phyloP scores from a whole-genome alignment of 2,329 filamentous ascomycete species.

The Alternaria triticina region DNA sequence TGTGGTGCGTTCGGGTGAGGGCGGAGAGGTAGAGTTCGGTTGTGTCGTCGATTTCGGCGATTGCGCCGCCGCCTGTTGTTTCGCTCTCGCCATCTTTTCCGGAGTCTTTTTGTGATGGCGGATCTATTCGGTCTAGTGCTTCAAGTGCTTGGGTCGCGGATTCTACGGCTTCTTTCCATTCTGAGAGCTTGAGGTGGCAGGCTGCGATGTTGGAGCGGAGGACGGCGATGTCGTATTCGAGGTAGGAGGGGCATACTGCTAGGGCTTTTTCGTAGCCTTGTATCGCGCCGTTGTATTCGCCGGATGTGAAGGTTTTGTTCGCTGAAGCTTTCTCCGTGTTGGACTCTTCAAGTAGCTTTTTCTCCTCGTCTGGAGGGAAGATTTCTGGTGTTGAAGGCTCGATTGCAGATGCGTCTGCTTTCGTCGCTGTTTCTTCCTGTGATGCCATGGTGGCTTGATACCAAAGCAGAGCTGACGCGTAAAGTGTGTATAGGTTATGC shows the following conservation, averaged over 20 bases:
- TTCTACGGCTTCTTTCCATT: constrained; percentile 84
- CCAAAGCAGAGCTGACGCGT: background rate
- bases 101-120: constrained; percentile 32
- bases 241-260: constrained; percentile 78
- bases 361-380: constrained; percentile 43
- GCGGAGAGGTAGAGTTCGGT: constrained; percentile 42
- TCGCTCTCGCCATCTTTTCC: constrained; percentile 58
- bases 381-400: constrained; percentile 25
- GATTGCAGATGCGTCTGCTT: constrained; percentile 6
- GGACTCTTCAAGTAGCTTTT: constrained; percentile 71
- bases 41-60: constrained; percentile 64
- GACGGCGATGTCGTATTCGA: constrained; percentile 87
- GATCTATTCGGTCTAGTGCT: constrained; percentile 68
- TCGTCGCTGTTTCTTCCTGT: constrained; percentile 1
- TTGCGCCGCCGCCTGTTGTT: constrained; percentile 58
- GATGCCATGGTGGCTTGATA: constrained; percentile 10
- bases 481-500: background rate
- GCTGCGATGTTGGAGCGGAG: constrained; percentile 88
- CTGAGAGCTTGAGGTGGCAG: constrained; percentile 81
- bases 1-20: constrained; percentile 35
- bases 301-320: constrained; percentile 77
- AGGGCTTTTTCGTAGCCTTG: constrained; percentile 83
- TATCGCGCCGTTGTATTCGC: constrained; percentile 78
- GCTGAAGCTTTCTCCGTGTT: constrained; percentile 75
- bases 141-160: constrained; percentile 76